phyloP scores from a whole-genome alignment of 345 rosid genomes.

The Turritis glabra region DNA sequence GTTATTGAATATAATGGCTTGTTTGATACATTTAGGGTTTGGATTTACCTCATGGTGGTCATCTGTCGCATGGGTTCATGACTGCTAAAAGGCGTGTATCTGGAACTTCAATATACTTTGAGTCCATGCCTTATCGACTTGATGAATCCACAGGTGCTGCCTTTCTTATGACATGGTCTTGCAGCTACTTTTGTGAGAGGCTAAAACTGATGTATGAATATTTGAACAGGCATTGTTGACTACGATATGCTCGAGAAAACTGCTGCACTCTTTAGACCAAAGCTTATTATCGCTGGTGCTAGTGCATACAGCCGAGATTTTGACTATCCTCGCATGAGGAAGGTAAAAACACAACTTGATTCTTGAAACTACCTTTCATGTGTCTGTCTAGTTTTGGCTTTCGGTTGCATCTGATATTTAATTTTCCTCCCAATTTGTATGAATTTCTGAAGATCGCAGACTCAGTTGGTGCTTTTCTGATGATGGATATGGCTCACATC shows the following conservation, averaged over 20 bases:
- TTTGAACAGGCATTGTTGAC: constrained; percentile 70
- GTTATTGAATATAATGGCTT: neutral
- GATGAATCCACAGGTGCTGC: constrained; percentile 53
- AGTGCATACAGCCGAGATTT: constrained; percentile 96
- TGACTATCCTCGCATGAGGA: constrained; percentile 90
- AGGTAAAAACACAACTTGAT: constrained; percentile 48
- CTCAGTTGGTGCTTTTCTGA: constrained; percentile 88
- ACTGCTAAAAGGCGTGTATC: constrained; percentile 90
- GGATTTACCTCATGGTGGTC: constrained; percentile 94
- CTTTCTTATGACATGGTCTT: neutral
- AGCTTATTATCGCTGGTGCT: constrained; percentile 94
- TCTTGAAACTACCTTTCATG: neutral
- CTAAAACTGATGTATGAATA: constrained; percentile 15
- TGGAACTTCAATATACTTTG: constrained; percentile 90
- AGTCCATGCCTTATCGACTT: constrained; percentile 96
- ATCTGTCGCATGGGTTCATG: constrained; percentile 95
- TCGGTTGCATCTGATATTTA: constrained; percentile 10
- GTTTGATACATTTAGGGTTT: constrained; percentile 54
- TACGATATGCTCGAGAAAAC: constrained; percentile 96
- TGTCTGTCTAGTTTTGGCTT: constrained; percentile 2
- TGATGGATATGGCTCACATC: constrained; percentile 99
- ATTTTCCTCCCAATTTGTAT: constrained; percentile 22
- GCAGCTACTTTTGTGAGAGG: constrained; percentile 10
- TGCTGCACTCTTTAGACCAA: constrained; percentile 81
- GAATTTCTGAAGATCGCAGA: constrained; percentile 70